These are phyloP conservation scores for Schizonepeta tenuifolia DNA, from an alignment of 257 asterid species.

Conservation along the genomic window DNA sequence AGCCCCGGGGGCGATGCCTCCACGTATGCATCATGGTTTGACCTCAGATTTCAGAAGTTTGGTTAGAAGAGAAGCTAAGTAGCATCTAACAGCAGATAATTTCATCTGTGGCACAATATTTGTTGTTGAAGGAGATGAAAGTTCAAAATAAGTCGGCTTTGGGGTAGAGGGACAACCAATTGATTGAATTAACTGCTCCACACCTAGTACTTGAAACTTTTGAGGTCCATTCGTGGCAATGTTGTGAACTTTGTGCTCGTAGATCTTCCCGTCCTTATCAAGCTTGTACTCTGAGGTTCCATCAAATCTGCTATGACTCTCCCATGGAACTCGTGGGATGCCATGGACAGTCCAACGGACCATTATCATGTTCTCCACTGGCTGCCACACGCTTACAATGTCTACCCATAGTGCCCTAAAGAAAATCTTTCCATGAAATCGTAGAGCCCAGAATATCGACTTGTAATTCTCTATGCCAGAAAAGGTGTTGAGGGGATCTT, in stretches of 20 bases:
- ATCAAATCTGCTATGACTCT: conserved; percentile 86
- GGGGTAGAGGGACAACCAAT: conserved; percentile 85
- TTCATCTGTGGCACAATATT: conserved; percentile 41
- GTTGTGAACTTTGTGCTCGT: conserved; percentile 93
- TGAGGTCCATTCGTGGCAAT: conserved; percentile 82
- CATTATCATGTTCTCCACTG: conserved; percentile 80
- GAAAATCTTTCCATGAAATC: conserved; percentile 80
- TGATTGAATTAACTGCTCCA: conserved; percentile 70
- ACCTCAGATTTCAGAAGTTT: conserved; percentile 39
- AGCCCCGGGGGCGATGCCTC: conserved; percentile 10
- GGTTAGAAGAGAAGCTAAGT: conserved; percentile 51
- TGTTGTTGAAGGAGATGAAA: conserved; percentile 44
- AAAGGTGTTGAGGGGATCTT: conserved; percentile 83
- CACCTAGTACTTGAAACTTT: conserved; percentile 64
- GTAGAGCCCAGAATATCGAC: conserved; percentile 82
- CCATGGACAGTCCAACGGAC: conserved; percentile 97
- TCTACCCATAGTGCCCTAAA: conserved; percentile 87
- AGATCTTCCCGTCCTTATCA: conserved; percentile 90
- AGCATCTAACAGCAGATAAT: conserved; percentile 41
- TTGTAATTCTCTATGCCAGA: conserved; percentile 84
- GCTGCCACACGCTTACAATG: conserved; percentile 96
- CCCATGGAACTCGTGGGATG: conserved; percentile 93
- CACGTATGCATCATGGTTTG: conserved; percentile 30
- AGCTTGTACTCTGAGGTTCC: conserved; percentile 99
- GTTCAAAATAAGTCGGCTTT: conserved; percentile 84